Conservation (phyloP, 345 rosid genomes). For the Carallia brachiata region DNA sequence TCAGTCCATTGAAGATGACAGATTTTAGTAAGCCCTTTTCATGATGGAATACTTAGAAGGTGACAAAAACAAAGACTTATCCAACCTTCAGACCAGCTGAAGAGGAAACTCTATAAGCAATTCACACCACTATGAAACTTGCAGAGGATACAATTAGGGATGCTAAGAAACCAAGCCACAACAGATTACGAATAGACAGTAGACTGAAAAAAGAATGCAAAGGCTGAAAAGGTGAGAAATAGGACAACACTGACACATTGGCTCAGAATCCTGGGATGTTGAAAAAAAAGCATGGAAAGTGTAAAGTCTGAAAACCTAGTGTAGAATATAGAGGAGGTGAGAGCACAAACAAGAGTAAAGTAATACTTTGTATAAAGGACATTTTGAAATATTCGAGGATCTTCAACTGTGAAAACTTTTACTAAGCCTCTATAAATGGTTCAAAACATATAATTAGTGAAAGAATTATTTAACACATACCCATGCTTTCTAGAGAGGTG, state of each 20-base stretch:
- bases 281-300: neutral
- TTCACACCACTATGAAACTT: too few species aligned
- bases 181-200: neutral
- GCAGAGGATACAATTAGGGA: too few species aligned
- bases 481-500: slow-evolving; percentile 79
- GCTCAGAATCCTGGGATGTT: neutral
- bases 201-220: neutral
- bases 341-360: neutral
- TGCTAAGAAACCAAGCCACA: neutral
- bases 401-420: neutral
- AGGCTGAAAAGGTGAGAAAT: neutral
- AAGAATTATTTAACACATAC: slow-evolving; percentile 34
- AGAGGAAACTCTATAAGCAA: too few species aligned
- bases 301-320: neutral
- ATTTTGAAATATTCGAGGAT: neutral
- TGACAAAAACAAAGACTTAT: too few species aligned
- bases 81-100: too few species aligned
- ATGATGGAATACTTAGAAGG: too few species aligned
- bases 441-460: neutral
- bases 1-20: too few species aligned
- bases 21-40: too few species aligned
- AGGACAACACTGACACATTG: neutral
- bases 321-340: neutral
- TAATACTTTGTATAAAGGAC: neutral
- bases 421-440: neutral